Base-by-base conservation (phyloP, 2,329 filamentous ascomycete species). In the Phialemoniopsis sp. region DNA sequence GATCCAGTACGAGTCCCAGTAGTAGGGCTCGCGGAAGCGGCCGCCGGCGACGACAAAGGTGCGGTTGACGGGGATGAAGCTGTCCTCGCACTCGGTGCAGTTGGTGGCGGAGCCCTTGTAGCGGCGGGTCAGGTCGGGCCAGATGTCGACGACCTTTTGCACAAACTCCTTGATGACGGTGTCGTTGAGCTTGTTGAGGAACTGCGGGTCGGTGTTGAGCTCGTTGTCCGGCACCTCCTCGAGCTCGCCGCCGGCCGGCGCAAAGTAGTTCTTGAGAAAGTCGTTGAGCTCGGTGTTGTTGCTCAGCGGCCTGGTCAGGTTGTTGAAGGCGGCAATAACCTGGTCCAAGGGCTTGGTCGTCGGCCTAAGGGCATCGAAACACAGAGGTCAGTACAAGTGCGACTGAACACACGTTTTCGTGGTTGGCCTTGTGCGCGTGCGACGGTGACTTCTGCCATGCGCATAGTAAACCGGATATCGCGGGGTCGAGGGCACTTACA, bases 1-100 rank as follows among this genome's bases (percentile, higher is more conserved):
- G 36, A 85, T 82, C 80, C 78, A 84, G 62, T 76, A 85, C 26
- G 78, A 80, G 56, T 85, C 80, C 81, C 81, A 85, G 57, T 85
- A 85, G 54, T 85, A 86, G 2, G 78, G 72, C 58, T 86, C 82
- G 28, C 81, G 69, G 65, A 86, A 86, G 21, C 82, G 77, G n/a
- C 82, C 81, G 12, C 81, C 81, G 4, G 81, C 80, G 13, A 86
- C 73, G n/a, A 86, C 79, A 51, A 86, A 85, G 4, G 79, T 81
- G 41, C 78, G 74, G 50, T 82, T 82, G 43, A 85, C 55, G 7
- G 80, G 77, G 40, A 85, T 76, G 58, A 82, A 85, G 54, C 80
- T 84, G 49, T 72, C 72, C 28, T 79, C 78, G 45, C 80, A 85
- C 28, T 68, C 69, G 8, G 67, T 63, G 63, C 80, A 85, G 48